Evolutionary conservation across 2,329 filamentous ascomycete species (phyloP), one percentile per base, ranked within the genome.

Genomic region (Cercospora beticola): DNA sequence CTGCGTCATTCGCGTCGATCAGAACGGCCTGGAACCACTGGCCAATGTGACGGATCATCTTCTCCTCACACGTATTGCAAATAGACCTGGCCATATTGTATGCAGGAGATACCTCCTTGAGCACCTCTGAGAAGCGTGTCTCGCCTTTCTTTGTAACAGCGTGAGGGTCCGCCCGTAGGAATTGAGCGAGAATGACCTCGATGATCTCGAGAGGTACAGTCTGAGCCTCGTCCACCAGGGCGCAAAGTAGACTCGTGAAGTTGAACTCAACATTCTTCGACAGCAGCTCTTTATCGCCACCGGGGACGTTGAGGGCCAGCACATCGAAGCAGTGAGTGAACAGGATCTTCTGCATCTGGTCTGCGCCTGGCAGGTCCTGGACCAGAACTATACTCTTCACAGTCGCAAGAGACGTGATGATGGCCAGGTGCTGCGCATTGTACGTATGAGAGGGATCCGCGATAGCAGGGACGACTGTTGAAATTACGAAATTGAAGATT

Each of bases 21-120:
- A 99, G 96, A 62, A 98, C 93, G 66, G 97, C 93, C 80, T 93
- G 97, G 79, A 99, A 99, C 79, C 98, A 99, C 76, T 97, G 93
- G 73, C 93, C 94, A 66, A 98, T 90, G 73, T 96, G 93, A 70
- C 93, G 90, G 0, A 93, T 90, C 94, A 99, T 97, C 80, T 96
- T 96, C 74, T 97, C 94, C 0, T 92, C 89, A 74, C 90, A 96
- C 18, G 87, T 87, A 75, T 93, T 95, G 83, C 95, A 99, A 56
- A 99, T 90, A 2, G 92, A 92, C 81, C 96, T 97, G 23, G 95
- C 94, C 91, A 98, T 97, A 77, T 95, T 91, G 82, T 99, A 99
- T 1, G 95, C 94, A 16, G 93, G 89, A 1, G 95, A 94, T 66
- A 96, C 91, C 71, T 95, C 91, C 77, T 96, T 97, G 64, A 92